These are phyloP conservation scores for Rhizoctonia solani DNA, from an alignment of 1,284 basidiomycete species.

Conservation along the genomic window DNA sequence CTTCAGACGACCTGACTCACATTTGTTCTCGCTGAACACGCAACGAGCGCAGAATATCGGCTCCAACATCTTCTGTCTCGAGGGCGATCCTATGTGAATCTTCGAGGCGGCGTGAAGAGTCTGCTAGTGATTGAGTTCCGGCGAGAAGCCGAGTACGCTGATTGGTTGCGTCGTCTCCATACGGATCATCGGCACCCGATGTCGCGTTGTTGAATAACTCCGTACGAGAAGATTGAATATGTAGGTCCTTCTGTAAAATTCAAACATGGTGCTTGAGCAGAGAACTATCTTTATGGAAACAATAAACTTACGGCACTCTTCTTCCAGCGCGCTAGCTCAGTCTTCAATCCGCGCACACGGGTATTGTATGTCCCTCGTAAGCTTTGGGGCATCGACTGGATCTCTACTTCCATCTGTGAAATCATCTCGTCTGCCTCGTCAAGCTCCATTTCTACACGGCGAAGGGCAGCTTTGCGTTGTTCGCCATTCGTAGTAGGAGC, in stretches of 20 bases:
- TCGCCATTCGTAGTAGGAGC: constrained; percentile 63
- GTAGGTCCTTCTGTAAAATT: constrained; percentile 48
- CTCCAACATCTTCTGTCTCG: constrained; percentile 95
- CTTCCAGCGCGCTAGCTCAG: constrained; percentile 75
- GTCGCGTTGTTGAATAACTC: constrained; percentile 51
- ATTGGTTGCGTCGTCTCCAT: constrained; percentile 51
- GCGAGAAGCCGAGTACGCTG: constrained; percentile 79
- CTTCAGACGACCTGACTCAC: background rate
- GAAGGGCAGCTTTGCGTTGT: constrained; percentile 78
- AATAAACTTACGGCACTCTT: constrained; percentile 58
- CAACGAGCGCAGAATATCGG: constrained; percentile 88
- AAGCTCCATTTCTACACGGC: constrained; percentile 91
- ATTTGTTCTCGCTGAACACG: constrained; percentile 93
- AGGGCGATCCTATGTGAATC: constrained; percentile 92
- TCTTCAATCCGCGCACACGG: constrained; percentile 73
- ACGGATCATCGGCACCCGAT: constrained; percentile 76
- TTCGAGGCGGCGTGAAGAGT: constrained; percentile 79
- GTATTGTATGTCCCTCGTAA: constrained; percentile 73
- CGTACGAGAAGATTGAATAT: constrained; percentile 47
- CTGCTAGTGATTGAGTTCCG: constrained; percentile 74
- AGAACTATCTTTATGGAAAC: background rate
- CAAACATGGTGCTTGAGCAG: constrained; percentile 1
- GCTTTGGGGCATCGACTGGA: constrained; percentile 92
- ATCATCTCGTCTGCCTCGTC: constrained; percentile 99
- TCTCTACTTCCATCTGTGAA: constrained; percentile 99